Conservation (phyloP, 176 grass and related monocot genomes). For the Triticum urartu region DNA sequence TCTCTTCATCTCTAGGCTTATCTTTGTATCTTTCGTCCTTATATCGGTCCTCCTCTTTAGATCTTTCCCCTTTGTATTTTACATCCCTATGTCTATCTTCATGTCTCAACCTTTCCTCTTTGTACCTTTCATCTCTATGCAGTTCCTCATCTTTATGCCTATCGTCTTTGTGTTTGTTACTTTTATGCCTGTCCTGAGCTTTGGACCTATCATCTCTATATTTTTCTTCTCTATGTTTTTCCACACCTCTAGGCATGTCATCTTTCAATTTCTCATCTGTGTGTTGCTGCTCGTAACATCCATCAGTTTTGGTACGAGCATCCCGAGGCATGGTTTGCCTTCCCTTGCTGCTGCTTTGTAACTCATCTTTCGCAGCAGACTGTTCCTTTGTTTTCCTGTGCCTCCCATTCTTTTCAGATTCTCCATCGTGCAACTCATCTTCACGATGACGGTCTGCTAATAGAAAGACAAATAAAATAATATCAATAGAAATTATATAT, state of each 20-base stretch:
- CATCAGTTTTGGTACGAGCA: background rate
- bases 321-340: slow-evolving; percentile 16
- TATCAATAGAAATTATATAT: background rate
- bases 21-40: slow-evolving; percentile 47
- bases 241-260: slow-evolving; percentile 5
- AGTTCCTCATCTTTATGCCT: slow-evolving; percentile 24
- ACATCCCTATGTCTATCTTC: slow-evolving; percentile 35
- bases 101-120: slow-evolving; percentile 29
- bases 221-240: slow-evolving; percentile 13
- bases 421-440: slow-evolving; percentile 29
- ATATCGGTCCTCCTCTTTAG: background rate
- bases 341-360: background rate
- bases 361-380: slow-evolving; percentile 40
- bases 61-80: slow-evolving; percentile 31
- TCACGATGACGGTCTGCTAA: slow-evolving; percentile 24
- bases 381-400: slow-evolving; percentile 16
- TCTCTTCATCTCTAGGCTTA: slow-evolving; percentile 32
- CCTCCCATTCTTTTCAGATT: slow-evolving; percentile 30
- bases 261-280: slow-evolving; percentile 24
- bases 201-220: slow-evolving; percentile 23
- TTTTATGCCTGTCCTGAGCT: background rate
- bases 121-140: slow-evolving; percentile 33
- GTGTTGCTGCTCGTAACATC: slow-evolving; percentile 12
- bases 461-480: background rate
- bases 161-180: slow-evolving; percentile 20